phyloP scores from a whole-genome alignment of 2,329 filamentous ascomycete species.

The Microdochium nivale region DNA sequence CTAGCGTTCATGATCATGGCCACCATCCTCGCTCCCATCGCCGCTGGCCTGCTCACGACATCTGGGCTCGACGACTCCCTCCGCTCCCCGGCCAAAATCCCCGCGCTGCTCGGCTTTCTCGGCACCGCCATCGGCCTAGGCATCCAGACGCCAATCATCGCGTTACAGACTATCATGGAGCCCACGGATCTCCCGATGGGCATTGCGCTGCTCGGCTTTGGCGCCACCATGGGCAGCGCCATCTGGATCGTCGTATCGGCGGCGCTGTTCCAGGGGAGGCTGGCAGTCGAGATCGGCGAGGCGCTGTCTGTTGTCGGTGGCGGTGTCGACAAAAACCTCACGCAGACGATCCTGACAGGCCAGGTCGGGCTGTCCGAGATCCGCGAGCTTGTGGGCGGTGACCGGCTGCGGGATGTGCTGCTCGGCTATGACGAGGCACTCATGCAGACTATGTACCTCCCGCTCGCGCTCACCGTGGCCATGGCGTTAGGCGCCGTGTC shows the following conservation, averaged over 20 bases:
- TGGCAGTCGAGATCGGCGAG: slow-evolving; percentile 2
- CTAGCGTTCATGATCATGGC: slow-evolving; percentile 6
- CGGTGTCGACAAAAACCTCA: neutral
- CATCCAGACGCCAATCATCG: slow-evolving; percentile 4
- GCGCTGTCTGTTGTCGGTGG: neutral
- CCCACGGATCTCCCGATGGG: slow-evolving; percentile 1
- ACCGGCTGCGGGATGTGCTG: slow-evolving; percentile 6
- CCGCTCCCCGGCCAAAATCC: neutral
- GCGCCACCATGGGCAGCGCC: slow-evolving; percentile 5
- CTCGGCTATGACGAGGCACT: slow-evolving; percentile 7
- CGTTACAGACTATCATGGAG: slow-evolving; percentile 5
- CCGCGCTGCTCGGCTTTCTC: slow-evolving; percentile 3
- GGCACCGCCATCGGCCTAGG: slow-evolving; percentile 3
- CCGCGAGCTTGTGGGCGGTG: slow-evolving; percentile 1
- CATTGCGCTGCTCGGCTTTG: slow-evolving; percentile 2
- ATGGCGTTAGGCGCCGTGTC: slow-evolving; percentile 1
- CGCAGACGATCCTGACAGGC: neutral
- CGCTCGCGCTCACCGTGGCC: slow-evolving; percentile 2
- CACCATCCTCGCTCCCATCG: slow-evolving; percentile 5
- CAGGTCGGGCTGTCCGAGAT: slow-evolving; percentile 3
- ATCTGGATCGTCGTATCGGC: slow-evolving; percentile 7
- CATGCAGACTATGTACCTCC: slow-evolving; percentile 6
- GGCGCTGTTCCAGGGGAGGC: slow-evolving; percentile 4
- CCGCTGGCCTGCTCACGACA: slow-evolving; percentile 5
- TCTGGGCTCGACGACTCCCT: slow-evolving; percentile 2